Evolutionary conservation across 2,329 filamentous ascomycete species (phyloP), one percentile per base, ranked within the genome.

Genomic region (Claviceps sp.): DNA sequence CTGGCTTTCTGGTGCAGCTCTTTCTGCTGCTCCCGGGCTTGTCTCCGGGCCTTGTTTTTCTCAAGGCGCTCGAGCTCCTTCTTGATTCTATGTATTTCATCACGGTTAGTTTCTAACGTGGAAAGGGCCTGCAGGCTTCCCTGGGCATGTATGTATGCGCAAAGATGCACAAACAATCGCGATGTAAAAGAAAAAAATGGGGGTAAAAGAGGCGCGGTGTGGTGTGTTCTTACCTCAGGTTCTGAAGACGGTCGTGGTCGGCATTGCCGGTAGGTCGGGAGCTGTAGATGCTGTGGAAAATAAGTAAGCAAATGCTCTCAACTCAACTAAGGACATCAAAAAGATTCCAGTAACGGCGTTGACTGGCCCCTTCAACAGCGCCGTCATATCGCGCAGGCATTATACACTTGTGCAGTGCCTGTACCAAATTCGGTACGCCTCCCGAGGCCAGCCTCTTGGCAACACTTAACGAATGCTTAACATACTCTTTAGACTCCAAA

Each of bases 21-120:
- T 68, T 95, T 96, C 61, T 89, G 86, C 64, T 91, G 90, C 65
- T 97, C 91, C 62, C 91, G 89, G 55, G 87, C 88, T 62, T 91
- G 83, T 56, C 90, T 82, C 57, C 91, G 85, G 57, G 95, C 90
- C 59, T 89, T 89, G 73, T 97, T 98, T 62, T 90, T 87, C 63
- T 93, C 80, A 37, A 98, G 80, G 58, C 93, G 85, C 50, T 82
- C 82, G 51, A 94, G 78, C 67, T 97, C 91, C 59, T 68, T 72
- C 64, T 65, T 70, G 61, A 67, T 73, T 68, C 64, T 70, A 47
- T 26, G 2, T 2, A 26, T 11, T 11, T 34, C 30, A 34, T 34
- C 30, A 34, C 10, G 0, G 30, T 34, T 34, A 34, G 30, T 11
- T 34, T 34, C 10, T 34, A 34, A 10, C 30, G 30, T 34, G 10